Conservation (phyloP, 1,139 yeast species). For the Pichia sp. region DNA sequence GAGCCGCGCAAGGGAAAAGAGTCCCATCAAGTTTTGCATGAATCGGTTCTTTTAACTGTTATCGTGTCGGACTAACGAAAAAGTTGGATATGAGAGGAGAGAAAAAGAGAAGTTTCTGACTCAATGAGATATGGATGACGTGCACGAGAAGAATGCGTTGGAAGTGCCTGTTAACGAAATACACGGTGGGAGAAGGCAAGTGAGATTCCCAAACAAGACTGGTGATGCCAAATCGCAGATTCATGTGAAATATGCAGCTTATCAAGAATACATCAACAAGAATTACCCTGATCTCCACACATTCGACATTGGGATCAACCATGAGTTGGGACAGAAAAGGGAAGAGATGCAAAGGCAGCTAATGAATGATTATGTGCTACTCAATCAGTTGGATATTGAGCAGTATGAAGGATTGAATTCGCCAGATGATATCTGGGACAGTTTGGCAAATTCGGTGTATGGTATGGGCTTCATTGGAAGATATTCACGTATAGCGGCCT, state of each 20-base stretch:
- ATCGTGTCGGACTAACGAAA: not conserved
- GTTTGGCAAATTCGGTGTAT: constrained; percentile 8
- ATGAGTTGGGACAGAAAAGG: not conserved
- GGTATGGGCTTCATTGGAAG: constrained; percentile 15
- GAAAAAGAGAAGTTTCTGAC: not conserved
- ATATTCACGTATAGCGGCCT: constrained; percentile 15
- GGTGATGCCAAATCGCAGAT: not conserved
- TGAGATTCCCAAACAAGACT: not conserved
- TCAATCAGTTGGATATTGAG: constrained; percentile 7
- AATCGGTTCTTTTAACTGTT: not conserved
- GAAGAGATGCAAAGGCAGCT: not conserved
- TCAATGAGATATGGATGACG: not conserved
- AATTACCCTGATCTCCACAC: constrained; percentile 7
- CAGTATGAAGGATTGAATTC: constrained; percentile 6
- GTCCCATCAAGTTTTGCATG: not conserved
- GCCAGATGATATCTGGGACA: constrained; percentile 14
- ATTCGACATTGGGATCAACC: not conserved
- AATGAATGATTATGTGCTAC: not conserved
- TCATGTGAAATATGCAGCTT: constrained; percentile 2
- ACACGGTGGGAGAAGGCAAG: not conserved
- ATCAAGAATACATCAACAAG: not conserved
- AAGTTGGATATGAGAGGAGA: not conserved
- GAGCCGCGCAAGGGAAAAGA: not conserved
- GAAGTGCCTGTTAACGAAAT: not conserved
- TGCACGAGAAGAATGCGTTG: not conserved